These are phyloP conservation scores for Calonectria pteridis DNA, from an alignment of 2,329 filamentous ascomycete genomes.

Conservation along the genomic window DNA sequence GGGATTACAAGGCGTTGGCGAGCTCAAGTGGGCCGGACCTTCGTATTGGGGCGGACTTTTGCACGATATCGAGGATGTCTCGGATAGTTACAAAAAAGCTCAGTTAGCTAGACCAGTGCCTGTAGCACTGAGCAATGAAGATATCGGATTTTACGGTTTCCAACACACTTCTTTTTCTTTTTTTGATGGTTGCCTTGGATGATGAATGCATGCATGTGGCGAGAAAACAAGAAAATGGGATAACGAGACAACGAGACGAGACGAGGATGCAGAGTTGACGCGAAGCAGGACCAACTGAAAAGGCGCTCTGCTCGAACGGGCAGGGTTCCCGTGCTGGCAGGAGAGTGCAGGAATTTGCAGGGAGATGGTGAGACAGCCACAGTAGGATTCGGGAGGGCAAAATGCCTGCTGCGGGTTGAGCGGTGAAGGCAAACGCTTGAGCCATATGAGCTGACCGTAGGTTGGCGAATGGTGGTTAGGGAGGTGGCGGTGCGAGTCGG, in stretches of 20 bases:
- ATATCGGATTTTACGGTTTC: slow-evolving; percentile 34
- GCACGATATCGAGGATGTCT: slow-evolving; percentile 38
- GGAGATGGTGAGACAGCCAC: slow-evolving; percentile 13
- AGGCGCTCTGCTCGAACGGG: neutral
- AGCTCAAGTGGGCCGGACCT: slow-evolving; percentile 48
- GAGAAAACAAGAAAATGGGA: neutral
- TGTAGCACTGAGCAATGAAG: slow-evolving; percentile 36
- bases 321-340: neutral
- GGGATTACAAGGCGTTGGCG: slow-evolving; percentile 45
- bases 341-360: slow-evolving; percentile 1
- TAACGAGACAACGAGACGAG: neutral
- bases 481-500: slow-evolving; percentile 16
- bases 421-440: slow-evolving; percentile 11
- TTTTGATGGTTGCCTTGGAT: neutral
- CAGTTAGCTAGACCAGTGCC: slow-evolving; percentile 41
- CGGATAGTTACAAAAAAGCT: slow-evolving; percentile 43
- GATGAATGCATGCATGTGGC: neutral
- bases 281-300: neutral
- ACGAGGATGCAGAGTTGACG: neutral
- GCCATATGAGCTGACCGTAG: slow-evolving; percentile 19
- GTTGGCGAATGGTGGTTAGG: slow-evolving; percentile 1
- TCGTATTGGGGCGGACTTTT: slow-evolving; percentile 42
- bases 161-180: too few species aligned
- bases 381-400: slow-evolving; percentile 4
- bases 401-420: slow-evolving; percentile 8